A percentile compares a stretch with the other conserved stretches of the same genome.
Evolutionary conservation across 2,329 filamentous ascomycete genomes (phyloP).

Genomic region (Bipolaris zeicola): DNA sequence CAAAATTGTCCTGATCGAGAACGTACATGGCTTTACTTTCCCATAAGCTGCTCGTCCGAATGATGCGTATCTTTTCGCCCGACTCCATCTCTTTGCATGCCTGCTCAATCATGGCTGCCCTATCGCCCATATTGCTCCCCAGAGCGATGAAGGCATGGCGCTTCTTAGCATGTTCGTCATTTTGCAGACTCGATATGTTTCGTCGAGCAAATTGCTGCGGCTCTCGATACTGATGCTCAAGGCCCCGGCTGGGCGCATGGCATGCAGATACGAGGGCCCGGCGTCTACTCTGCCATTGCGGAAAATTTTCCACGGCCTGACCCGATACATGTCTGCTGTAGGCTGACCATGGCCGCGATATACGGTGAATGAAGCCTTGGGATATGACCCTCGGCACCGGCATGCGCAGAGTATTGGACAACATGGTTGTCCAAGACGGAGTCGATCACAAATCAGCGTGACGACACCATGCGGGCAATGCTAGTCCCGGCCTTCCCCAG

Average conservation of each 20-base stretch:
- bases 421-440: constrained; percentile 26
- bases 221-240: neutral
- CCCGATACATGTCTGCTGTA: neutral
- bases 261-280: neutral
- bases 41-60: constrained; percentile 85
- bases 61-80: constrained; percentile 70
- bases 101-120: constrained; percentile 80
- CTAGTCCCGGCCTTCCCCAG: constrained; percentile 17
- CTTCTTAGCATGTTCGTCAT: neutral
- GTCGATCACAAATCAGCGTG: constrained; percentile 8
- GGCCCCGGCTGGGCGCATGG: neutral
- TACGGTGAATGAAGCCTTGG: neutral
- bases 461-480: neutral
- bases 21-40: constrained; percentile 98
- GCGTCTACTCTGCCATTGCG: neutral
- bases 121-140: constrained; percentile 90
- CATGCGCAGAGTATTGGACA: constrained; percentile 9
- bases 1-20: constrained; percentile 81
- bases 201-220: neutral
- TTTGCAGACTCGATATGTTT: neutral
- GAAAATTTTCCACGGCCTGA: constrained; percentile 4
- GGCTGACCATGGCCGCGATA: neutral
- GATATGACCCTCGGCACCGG: neutral
- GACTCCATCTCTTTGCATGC: constrained; percentile 79
- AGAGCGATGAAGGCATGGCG: constrained; percentile 77